Evolutionary conservation across 1,284 basidiomycete genomes (phyloP), one percentile per base, ranked within the genome.

Genomic region (Tilletia caries): DNA sequence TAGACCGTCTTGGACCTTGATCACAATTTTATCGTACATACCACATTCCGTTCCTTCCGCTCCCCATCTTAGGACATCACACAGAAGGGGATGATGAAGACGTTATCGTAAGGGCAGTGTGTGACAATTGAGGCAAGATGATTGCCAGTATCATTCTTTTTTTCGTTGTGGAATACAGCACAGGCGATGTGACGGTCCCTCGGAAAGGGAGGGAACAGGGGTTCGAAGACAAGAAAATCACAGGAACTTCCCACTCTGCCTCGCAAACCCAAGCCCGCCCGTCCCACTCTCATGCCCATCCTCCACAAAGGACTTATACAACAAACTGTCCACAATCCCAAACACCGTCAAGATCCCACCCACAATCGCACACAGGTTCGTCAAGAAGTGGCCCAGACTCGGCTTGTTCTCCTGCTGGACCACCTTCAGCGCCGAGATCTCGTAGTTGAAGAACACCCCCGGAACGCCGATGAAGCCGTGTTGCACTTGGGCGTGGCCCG

Each of bases 281-380:
- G 46, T 84, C 80, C 10, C 75, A 43, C 41, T 70, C 23, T 8
- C 65, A 48, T 50, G 50, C 27, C 4, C 68, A 65, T 2, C 67
- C 58, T 48, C 72, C 71, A 33, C 60, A 67, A 81, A 76, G 68
- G 84, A 82, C 67, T 79, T 84, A 79, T 96, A 97, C 73, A 96
- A 88, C 68, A 91, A 86, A 70, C 91, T 89, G 84, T 98, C 95
- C 65, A 98, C 77, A n/a, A 99, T 86, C 0, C 92, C 91, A 15
- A 95, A 94, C 32, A 99, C 90, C 0, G 96, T 99, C 65, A 99
- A 85, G 8, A 98, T 93, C 77, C 96, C 95, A 73, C 95, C 95
- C 48, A 98, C 90, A 79, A 99, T 97, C 2, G 96, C 96, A 80
- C 95, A 98, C 25, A 78, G 74, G 43, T 75, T 78, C 25, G 95